Percentiles rank a stretch among this genome's conserved stretches.
Conservation (phyloP, 164 flowering plant species). For the Houttuynia cordata region DNA sequence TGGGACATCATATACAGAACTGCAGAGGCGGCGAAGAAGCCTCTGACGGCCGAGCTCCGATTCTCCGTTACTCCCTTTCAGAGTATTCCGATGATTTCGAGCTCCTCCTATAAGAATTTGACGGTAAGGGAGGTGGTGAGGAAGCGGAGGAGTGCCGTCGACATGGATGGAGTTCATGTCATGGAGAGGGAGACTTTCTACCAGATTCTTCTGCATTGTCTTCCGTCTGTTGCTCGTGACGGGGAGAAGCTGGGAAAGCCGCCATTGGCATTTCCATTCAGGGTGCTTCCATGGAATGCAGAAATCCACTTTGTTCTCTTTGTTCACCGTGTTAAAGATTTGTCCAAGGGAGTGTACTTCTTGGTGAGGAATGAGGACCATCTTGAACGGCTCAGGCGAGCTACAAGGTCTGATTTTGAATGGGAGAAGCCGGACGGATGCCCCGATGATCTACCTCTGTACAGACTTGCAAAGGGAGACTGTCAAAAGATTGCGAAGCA, state of each 20-base stretch:
- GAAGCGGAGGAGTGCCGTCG: slow-evolving; percentile 92
- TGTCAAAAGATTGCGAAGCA: slow-evolving; percentile 40
- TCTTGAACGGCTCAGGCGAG: slow-evolving; percentile 45
- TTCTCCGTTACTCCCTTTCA: slow-evolving; percentile 26
- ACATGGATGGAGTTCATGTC: slow-evolving; percentile 66
- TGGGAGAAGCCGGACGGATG: slow-evolving; percentile 93
- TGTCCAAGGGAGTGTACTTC: slow-evolving; percentile 80
- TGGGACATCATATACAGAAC: slow-evolving; percentile 87
- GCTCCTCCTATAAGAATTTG: slow-evolving; percentile 40
- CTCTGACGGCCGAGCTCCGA: slow-evolving; percentile 18
- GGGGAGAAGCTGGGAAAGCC: slow-evolving; percentile 50
- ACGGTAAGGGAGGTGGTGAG: slow-evolving; percentile 60
- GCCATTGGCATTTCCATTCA: slow-evolving; percentile 59
- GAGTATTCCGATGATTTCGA: slow-evolving; percentile 29
- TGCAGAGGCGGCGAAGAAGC: slow-evolving; percentile 72
- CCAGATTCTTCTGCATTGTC: slow-evolving; percentile 80
- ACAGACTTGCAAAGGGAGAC: slow-evolving; percentile 57
- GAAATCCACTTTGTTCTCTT: slow-evolving; percentile 76
- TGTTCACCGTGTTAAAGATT: slow-evolving; percentile 67
- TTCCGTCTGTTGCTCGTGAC: slow-evolving; percentile 51
- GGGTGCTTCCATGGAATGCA: slow-evolving; percentile 78
- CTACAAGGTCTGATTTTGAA: slow-evolving; percentile 45
- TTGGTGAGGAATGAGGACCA: slow-evolving; percentile 84
- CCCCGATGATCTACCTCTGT: slow-evolving; percentile 66
- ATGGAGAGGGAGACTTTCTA: slow-evolving; percentile 68